phyloP scores from a whole-genome alignment of 495 filamentous ascomycete genomes.

The Hypomontagnella monticulosa region DNA sequence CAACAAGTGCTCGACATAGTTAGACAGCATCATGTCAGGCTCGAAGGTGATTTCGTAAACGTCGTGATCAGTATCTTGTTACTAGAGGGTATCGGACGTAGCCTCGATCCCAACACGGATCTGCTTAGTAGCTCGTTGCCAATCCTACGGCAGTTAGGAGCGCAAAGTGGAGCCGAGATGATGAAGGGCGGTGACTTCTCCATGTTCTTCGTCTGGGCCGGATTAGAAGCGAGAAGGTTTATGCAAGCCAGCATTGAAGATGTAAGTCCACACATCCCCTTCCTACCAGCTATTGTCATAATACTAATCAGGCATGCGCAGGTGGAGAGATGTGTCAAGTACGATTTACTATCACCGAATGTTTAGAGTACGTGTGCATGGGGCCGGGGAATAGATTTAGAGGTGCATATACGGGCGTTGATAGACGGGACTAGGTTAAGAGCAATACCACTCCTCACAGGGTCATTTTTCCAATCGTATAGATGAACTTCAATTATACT shows the following conservation, averaged over 20 bases:
- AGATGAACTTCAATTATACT: conserved; percentile 20
- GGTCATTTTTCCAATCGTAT: conserved; percentile 7
- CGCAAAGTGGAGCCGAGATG: conserved; percentile 75
- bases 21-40: conserved; percentile 87
- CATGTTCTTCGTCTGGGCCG: conserved; percentile 96
- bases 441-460: conserved; percentile 19
- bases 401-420: conserved; percentile 28
- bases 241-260: conserved; percentile 88
- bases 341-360: conserved; percentile 83
- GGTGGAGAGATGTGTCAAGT: conserved; percentile 83
- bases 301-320: conserved; percentile 44
- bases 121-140: conserved; percentile 87
- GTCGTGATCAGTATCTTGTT: conserved; percentile 95
- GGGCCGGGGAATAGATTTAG: conserved; percentile 18
- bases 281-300: neutral
- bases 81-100: conserved; percentile 92
- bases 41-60: conserved; percentile 98
- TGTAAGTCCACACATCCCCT: conserved; percentile 62
- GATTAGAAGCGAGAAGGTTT: conserved; percentile 86
- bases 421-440: conserved; percentile 7
- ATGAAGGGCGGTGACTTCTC: conserved; percentile 79
- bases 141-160: conserved; percentile 87
- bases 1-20: conserved; percentile 94
- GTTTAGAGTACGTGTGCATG: conserved; percentile 60
- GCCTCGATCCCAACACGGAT: conserved; percentile 85